Evolutionary conservation across 1,284 basidiomycete genomes (phyloP).

Genomic region (Naganishia albida): DNA sequence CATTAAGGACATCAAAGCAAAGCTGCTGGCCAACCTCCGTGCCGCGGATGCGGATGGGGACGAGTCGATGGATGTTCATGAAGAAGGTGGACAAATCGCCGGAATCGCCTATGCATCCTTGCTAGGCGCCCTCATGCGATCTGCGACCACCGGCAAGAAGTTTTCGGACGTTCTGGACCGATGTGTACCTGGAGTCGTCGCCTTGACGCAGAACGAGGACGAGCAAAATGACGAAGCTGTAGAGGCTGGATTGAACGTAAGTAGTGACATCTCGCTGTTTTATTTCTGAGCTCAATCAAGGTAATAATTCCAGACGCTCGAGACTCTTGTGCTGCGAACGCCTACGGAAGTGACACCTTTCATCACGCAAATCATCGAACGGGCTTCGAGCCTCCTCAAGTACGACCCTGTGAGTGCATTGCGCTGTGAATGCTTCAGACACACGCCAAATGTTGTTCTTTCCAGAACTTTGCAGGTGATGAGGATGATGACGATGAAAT

Average conservation of each 20-base stretch:
- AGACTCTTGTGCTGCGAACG: constrained; percentile 77
- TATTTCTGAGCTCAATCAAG: constrained; percentile 41
- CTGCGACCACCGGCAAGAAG: constrained; percentile 25
- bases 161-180: constrained; percentile 32
- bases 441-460: constrained; percentile 2
- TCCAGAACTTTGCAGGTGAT: constrained; percentile 79
- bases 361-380: constrained; percentile 67
- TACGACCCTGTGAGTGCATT: constrained; percentile 78
- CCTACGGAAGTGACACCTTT: constrained; percentile 77
- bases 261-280: constrained; percentile 33
- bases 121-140: constrained; percentile 34
- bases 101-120: constrained; percentile 36
- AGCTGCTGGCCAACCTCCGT: constrained; percentile 40
- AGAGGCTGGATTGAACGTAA: constrained; percentile 55
- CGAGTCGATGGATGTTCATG: constrained; percentile 30
- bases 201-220: constrained; percentile 34
- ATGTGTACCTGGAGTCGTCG: constrained; percentile 35
- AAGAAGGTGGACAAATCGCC: constrained; percentile 13
- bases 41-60: constrained; percentile 34
- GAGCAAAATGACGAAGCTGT: constrained; percentile 58
- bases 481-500: constrained; percentile 71
- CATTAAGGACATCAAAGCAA: constrained; percentile 39
- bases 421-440: neutral
- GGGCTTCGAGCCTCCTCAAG: constrained; percentile 76
- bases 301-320: constrained; percentile 70